Evolutionary conservation across 495 filamentous ascomycete genomes (phyloP), one percentile per base, ranked within the genome.

Genomic region (Astrothelium macrocarpum): DNA sequence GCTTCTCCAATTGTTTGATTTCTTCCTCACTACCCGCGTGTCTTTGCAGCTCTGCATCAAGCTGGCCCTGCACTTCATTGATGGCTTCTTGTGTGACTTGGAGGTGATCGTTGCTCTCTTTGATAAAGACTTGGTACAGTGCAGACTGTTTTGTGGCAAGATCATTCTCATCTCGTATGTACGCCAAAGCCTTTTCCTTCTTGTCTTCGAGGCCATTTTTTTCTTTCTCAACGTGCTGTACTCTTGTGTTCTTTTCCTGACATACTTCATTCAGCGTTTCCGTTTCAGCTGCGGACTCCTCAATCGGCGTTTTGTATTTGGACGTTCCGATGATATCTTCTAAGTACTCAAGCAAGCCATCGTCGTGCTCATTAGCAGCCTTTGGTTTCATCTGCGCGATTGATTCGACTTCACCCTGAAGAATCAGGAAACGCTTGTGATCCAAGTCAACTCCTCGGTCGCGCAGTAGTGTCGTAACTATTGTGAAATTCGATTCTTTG

Each of bases 311-410:
- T 76, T 98, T 98, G 77, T 97, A 98, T 71, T 95, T 95, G 16
- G 91, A 96, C 0, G 94, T 98, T 61, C 94, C 94, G 65, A 98
- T 97, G 68, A 98, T 97, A 73, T 98, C 94, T 71, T 98, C 94
- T 1, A 98, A 84, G 68, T 98, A 98, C 73, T 98, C 94, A 28
- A 98, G 79, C 29, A 98, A 82, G 20, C 94, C 94, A 71, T 98
- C 94, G 68, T 98, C 94, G 67, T 96, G 91, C 69, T 97, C 94
- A 65, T 89, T 90, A 26, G 81, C 86, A 2, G 95, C 94, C 74
- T 98, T 98, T 0, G 94, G 82, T 75, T 97, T 98, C 94, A 98
- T 98, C 77, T 98, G 94, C 29, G 94, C 93, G 69, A 98, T 98
- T 0, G 91, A 96, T 72, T 98, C 94, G 63, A 98, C 94, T 74